Percentiles rank a stretch among this genome's conserved stretches.
Conservation (phyloP, 495 filamentous ascomycete genomes). For the Aspergillus cavernicola region DNA sequence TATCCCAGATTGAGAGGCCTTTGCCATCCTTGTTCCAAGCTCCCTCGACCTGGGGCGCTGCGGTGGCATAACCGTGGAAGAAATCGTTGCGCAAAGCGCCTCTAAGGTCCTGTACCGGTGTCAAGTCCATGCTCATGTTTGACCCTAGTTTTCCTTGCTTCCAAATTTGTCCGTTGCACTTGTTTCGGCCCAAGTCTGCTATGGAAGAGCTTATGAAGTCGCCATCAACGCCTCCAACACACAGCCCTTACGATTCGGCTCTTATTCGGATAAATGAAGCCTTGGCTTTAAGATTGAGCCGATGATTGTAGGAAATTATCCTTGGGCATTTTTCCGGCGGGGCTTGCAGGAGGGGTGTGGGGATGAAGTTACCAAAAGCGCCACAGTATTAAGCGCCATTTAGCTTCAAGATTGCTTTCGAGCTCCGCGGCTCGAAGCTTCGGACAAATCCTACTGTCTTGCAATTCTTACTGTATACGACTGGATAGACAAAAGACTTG, state of each 20-base stretch:
- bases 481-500: too few relatives aligned
- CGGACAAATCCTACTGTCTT: not conserved
- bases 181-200: not conserved
- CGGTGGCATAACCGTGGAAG: slow-evolving; percentile 36
- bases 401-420: not conserved
- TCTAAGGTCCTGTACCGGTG: slow-evolving; percentile 29
- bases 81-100: slow-evolving; percentile 30
- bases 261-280: slow-evolving; percentile 5
- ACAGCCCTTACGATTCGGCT: not conserved
- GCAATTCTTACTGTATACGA: too few relatives aligned
- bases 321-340: slow-evolving; percentile 12
- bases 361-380: slow-evolving; percentile 1
- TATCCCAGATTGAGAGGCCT: slow-evolving; percentile 70
- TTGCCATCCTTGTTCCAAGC: slow-evolving; percentile 62
- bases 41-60: slow-evolving; percentile 63
- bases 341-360: not conserved
- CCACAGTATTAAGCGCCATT: not conserved
- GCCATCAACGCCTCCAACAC: not conserved
- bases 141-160: not conserved
- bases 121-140: slow-evolving; percentile 27
- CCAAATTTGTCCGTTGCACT: not conserved
- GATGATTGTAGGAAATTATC: slow-evolving; percentile 13
- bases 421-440: not conserved
- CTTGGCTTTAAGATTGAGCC: not conserved
- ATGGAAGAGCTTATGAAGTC: not conserved